Base-by-base conservation (phyloP, 2,329 filamentous ascomycete species). In the Monilinia laxa region DNA sequence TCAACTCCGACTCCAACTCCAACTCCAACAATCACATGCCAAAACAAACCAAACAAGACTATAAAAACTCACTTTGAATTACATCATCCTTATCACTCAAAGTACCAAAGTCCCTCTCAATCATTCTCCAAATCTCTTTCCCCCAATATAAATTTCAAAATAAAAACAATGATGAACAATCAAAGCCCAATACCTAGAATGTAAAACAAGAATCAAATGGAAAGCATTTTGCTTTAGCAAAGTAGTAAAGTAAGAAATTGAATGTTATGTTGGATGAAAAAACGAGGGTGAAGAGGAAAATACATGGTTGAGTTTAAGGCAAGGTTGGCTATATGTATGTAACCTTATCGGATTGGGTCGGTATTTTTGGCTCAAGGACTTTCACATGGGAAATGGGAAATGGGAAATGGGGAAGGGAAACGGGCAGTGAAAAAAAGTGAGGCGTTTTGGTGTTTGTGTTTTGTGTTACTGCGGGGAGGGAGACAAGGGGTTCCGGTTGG, bases 1-100 rank as follows among this genome's bases (percentile, higher is more conserved):
- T n/a, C 11, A 10, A 60, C 25, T 10, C 16, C 3, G 4, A 16
- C 52, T 28, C 28, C n/a, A n/a, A n/a, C n/a, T n/a, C 31, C 16
- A 14, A 59, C 25, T 14, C 16, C 5, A 10, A 16, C 52, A 69
- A 71, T 76, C 74, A 76, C 74, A 76, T 76, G 75, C 70, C 66
- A 74, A 57, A 49, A 10, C 0, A 25, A 0, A 28, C 20, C 7
- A 12, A 35, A 20, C 23, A 47, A 28, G 28, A 28, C 28, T 28
- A 4, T 28, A 28, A 28, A 28, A 28, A 73, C 72, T 59, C 31
- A 76, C 73, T 54, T 40, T 72, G 68, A 58, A 75, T 74, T 68
- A 75, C 73, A 65, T 49, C 42, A 65, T 65, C 62, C 54, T 65
- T 64, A 20, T 28, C 49, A 35, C 6, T 42, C 25, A 14, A 60